These are phyloP conservation scores for Porcisia deanei DNA, from an alignment of 208 protist genomes.

Conservation along the genomic window DNA sequence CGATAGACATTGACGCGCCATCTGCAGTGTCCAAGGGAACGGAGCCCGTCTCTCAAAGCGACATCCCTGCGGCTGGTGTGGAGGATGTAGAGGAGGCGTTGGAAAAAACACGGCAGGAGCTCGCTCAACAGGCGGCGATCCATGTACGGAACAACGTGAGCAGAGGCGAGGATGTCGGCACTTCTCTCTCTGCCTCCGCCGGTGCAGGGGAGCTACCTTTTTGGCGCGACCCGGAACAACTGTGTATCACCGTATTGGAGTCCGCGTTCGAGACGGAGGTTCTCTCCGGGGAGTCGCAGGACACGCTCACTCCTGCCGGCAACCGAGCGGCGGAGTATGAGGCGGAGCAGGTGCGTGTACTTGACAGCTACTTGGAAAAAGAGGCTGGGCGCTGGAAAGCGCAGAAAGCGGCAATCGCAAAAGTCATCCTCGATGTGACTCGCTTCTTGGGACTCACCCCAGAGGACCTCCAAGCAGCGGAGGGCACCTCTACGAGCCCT, in stretches of 20 bases:
- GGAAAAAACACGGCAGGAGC: constrained; percentile 33
- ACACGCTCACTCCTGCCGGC: constrained; percentile 36
- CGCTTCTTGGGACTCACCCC: constrained; percentile 46
- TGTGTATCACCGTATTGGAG: constrained; percentile 84
- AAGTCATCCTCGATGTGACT: constrained; percentile 58
- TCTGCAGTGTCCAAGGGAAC: background rate
- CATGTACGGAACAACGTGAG: background rate
- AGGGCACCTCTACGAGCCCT: constrained; percentile 15
- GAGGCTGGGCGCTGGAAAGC: constrained; percentile 59
- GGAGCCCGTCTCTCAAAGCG: background rate
- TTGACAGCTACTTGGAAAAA: constrained; percentile 71
- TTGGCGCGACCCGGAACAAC: constrained; percentile 52
- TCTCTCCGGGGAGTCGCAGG: constrained; percentile 33
- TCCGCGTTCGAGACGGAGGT: constrained; percentile 75
- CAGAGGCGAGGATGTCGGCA: background rate
- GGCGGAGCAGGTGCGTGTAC: constrained; percentile 50
- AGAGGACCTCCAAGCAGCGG: constrained; percentile 50
- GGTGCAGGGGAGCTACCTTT: constrained; percentile 21
- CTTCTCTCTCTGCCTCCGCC: background rate
- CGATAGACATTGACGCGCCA: background rate
- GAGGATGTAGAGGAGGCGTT: constrained; percentile 38
- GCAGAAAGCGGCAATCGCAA: constrained; percentile 73
- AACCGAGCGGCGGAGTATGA: constrained; percentile 46
- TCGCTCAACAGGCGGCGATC: constrained; percentile 10
- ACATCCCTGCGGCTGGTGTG: constrained; percentile 15